These are phyloP conservation scores for Tylopilus sp. DNA, from an alignment of 1,284 basidiomycete species.

Conservation along the genomic window DNA sequence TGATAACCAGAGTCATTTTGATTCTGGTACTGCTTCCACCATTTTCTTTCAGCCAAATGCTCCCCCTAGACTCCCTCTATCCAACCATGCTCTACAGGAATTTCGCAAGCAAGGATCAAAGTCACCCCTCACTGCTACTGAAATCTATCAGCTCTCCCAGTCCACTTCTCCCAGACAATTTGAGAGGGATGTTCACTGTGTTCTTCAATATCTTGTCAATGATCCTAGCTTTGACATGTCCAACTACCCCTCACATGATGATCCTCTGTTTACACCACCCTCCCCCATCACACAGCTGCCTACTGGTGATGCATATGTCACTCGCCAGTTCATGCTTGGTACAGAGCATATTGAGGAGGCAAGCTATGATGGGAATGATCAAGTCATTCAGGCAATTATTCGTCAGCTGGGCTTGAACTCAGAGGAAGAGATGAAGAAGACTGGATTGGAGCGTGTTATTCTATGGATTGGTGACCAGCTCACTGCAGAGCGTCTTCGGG, in stretches of 20 bases:
- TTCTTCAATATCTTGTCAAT: neutral
- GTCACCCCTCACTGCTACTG: neutral
- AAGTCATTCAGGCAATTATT: slow-evolving; percentile 35
- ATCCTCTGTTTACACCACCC: neutral
- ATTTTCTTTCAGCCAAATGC: slow-evolving; percentile 1
- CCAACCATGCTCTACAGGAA: neutral
- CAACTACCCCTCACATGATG: neutral
- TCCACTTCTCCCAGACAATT: neutral
- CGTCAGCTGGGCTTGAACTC: slow-evolving; percentile 20
- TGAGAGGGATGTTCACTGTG: neutral
- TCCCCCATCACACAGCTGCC: neutral
- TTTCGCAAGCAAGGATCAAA: neutral
- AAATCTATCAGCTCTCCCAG: neutral
- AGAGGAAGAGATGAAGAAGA: slow-evolving; percentile 18
- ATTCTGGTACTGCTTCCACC: slow-evolving; percentile 1
- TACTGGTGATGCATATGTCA: neutral
- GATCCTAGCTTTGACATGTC: neutral
- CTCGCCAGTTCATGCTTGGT: slow-evolving; percentile 25
- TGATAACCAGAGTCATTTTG: no score
- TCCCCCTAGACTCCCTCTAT: neutral
- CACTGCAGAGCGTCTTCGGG: slow-evolving; percentile 29
- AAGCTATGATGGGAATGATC: slow-evolving; percentile 49
- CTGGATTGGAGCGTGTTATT: slow-evolving; percentile 10
- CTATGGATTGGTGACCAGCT: slow-evolving; percentile 39
- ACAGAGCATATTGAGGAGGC: slow-evolving; percentile 48